Conservation (phyloP, 2,329 filamentous ascomycete genomes). For the Exophiala aquamarina region DNA sequence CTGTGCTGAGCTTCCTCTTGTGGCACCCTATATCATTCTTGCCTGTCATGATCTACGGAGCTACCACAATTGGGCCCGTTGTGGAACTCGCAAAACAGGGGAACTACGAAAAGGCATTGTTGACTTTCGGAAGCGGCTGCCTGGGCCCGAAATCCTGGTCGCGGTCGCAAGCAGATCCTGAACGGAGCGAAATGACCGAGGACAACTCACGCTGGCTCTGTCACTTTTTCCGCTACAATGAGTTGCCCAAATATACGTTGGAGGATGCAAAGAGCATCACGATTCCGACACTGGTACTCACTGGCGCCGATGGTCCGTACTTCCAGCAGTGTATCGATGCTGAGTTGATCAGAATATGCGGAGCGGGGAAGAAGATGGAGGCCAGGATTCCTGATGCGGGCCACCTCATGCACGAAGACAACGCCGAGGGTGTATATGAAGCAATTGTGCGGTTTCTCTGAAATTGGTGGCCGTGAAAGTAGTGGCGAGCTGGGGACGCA, state of each 20-base stretch:
- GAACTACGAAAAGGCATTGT: slow-evolving; percentile 2
- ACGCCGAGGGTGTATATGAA: slow-evolving; percentile 11
- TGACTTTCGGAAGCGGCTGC: slow-evolving; percentile 7
- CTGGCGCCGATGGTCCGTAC: slow-evolving; percentile 10
- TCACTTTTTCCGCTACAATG: slow-evolving; percentile 7
- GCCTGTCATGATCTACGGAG: slow-evolving; percentile 12
- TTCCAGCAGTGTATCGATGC: slow-evolving; percentile 10
- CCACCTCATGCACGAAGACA: slow-evolving; percentile 19
- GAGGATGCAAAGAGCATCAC: slow-evolving; percentile 6
- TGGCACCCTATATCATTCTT: slow-evolving; percentile 16
- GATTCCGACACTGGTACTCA: slow-evolving; percentile 12
- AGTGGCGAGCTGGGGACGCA: no score
- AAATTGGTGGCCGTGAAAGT: no score
- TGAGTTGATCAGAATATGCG: slow-evolving; percentile 12
- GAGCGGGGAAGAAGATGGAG: slow-evolving; percentile 8
- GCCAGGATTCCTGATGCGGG: slow-evolving; percentile 10
- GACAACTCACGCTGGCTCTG: slow-evolving; percentile 17
- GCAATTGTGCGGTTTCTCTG: slow-evolving; percentile 10
- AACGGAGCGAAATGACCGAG: slow-evolving; percentile 8
- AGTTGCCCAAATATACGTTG: slow-evolving; percentile 2
- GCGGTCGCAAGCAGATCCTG: slow-evolving; percentile 4
- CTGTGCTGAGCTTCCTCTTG: slow-evolving; percentile 13
- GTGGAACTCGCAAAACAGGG: slow-evolving; percentile 9
- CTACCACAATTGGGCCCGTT: slow-evolving; percentile 6
- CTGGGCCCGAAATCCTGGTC: slow-evolving; percentile 15